Evolutionary conservation across 139 green algal species (phyloP).

Genomic region (Micractinium conductrix): DNA sequence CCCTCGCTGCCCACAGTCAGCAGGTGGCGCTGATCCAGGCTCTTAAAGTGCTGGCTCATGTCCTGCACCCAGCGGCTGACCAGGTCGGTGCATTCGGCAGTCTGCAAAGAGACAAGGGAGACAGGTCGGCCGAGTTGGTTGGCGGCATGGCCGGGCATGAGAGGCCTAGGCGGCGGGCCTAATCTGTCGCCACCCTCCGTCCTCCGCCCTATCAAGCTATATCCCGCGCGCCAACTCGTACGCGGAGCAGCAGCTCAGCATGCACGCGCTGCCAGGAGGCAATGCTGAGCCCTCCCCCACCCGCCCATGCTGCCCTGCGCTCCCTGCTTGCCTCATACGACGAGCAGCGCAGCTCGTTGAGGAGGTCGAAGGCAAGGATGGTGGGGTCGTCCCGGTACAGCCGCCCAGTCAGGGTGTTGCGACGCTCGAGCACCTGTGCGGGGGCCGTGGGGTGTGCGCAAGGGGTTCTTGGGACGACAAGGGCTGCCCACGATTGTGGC

Average conservation of each 20-base stretch:
- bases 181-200: too few species aligned
- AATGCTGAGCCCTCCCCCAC: too few species aligned
- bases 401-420: slow-evolving; percentile 58
- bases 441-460: too few species aligned
- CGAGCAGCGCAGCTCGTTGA: slow-evolving; percentile 65
- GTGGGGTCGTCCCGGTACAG: slow-evolving; percentile 76
- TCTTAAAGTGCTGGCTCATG: slow-evolving; percentile 51
- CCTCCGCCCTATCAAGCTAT: too few species aligned
- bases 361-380: slow-evolving; percentile 73
- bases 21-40: slow-evolving; percentile 64
- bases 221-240: too few species aligned
- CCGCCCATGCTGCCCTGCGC: too few species aligned
- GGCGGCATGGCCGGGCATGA: background rate
- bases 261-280: too few species aligned
- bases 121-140: too few species aligned
- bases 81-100: slow-evolving; percentile 20
- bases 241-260: too few species aligned
- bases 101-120: slow-evolving; percentile 14
- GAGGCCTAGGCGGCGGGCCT: background rate
- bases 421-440: slow-evolving; percentile 32
- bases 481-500: background rate
- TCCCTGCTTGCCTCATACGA: background rate
- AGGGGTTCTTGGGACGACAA: too few species aligned
- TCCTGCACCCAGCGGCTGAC: slow-evolving; percentile 53
- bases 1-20: slow-evolving; percentile 63